phyloP scores from a whole-genome alignment of 441 rosid genomes.

The Omphalea diandra region DNA sequence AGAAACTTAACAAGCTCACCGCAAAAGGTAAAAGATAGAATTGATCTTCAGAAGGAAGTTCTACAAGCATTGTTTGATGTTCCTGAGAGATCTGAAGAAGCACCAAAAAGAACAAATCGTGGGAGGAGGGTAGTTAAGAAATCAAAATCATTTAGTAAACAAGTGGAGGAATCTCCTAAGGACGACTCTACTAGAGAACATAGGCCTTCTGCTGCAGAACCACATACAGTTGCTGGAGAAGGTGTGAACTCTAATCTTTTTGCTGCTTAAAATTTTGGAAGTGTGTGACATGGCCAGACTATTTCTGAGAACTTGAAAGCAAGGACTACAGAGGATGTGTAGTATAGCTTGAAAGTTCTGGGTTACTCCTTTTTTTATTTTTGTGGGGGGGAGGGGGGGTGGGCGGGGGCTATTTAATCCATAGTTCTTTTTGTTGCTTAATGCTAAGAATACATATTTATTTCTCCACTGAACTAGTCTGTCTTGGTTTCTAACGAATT shows the following conservation, averaged over 20 bases:
- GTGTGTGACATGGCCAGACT: not conserved
- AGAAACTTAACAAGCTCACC: slow-evolving; percentile 26
- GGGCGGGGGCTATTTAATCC: too few relatives aligned
- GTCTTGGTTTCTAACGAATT: not conserved
- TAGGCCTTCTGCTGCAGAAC: slow-evolving; percentile 28
- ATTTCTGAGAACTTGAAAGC: slow-evolving; percentile 4
- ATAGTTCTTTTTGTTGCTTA: not conserved
- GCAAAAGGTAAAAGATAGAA: slow-evolving; percentile 24
- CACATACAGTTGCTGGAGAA: slow-evolving; percentile 23
- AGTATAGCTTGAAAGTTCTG: not conserved
- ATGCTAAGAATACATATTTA: not conserved
- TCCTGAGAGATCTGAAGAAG: slow-evolving; percentile 39
- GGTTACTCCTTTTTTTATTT: not conserved
- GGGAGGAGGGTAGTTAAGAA: slow-evolving; percentile 22
- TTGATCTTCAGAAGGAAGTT: slow-evolving; percentile 42
- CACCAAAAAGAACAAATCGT: slow-evolving; percentile 25
- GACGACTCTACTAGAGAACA: slow-evolving; percentile 30
- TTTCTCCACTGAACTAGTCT: not conserved
- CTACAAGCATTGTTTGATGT: slow-evolving; percentile 46
- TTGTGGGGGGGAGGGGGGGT: too few relatives aligned
- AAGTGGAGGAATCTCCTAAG: slow-evolving; percentile 32
- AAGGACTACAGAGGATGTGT: too few relatives aligned
- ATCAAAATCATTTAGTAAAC: slow-evolving; percentile 37
- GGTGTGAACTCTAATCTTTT: slow-evolving; percentile 31
- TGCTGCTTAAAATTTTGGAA: not conserved